These are phyloP conservation scores for Leccinum ochraceum DNA, from an alignment of 768 basidiomycete genomes.

Conservation along the genomic window DNA sequence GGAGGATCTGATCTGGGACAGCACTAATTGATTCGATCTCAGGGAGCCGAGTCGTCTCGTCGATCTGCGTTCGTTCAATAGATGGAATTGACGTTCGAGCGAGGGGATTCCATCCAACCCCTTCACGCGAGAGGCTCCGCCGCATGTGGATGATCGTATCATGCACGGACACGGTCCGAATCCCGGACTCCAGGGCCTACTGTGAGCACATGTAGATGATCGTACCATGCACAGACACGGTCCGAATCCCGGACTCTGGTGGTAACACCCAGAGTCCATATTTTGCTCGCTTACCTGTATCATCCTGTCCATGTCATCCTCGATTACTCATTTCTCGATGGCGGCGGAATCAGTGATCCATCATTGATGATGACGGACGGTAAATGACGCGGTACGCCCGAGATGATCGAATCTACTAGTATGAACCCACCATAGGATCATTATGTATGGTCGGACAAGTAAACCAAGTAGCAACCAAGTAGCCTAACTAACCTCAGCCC, in stretches of 20 bases:
- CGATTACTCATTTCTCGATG: background rate
- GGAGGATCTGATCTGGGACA: background rate
- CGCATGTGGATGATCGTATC: background rate
- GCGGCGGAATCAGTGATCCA: background rate
- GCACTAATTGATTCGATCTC: background rate
- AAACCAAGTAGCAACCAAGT: no score
- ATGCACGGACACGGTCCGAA: background rate
- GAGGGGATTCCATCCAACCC: background rate
- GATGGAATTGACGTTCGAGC: background rate
- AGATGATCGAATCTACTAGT: background rate
- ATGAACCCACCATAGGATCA: no score
- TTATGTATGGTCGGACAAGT: no score
- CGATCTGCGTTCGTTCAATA: background rate
- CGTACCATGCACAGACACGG: no score
- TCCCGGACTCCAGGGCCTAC: no score
- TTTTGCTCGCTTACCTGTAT: no score
- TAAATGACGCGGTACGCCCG: background rate
- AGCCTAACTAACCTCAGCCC: no score
- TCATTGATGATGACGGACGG: no score
- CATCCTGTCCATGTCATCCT: background rate
- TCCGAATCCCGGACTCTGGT: no score
- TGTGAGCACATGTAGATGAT: no score
- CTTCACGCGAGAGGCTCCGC: background rate
- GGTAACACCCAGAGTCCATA: no score
- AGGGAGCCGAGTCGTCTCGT: background rate